Evolutionary conservation across 306 rosid species (phyloP).

Genomic region (Cicer cuneatum): DNA sequence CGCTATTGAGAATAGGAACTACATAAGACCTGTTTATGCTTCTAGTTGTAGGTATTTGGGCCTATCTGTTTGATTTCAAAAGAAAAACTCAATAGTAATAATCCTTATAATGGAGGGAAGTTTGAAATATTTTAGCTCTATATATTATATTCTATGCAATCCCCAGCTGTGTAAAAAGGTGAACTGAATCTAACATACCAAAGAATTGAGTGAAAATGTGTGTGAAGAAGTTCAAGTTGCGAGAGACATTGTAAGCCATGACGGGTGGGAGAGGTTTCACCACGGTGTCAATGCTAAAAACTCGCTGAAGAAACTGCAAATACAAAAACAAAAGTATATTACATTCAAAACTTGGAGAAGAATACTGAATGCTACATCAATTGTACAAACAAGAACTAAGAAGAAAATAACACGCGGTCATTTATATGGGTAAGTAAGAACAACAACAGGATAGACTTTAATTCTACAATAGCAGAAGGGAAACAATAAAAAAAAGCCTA

Average conservation of each 20-base stretch:
- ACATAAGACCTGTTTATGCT: background rate
- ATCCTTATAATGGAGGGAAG: conserved; percentile 6
- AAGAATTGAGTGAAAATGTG: conserved; percentile 95
- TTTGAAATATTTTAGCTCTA: conserved; percentile 21
- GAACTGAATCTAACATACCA: conserved; percentile 62
- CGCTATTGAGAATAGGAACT: background rate
- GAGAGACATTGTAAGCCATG: conserved; percentile 85
- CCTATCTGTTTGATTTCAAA: background rate
- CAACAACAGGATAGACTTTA: background rate
- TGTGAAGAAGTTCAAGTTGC: conserved; percentile 94
- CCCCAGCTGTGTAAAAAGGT: conserved; percentile 14
- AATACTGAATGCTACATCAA: conserved; percentile 6
- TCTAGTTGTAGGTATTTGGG: background rate
- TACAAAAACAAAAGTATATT: conserved; percentile 16
- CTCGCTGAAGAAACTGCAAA: conserved; percentile 91
- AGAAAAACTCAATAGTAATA: background rate
- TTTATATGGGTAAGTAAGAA: background rate
- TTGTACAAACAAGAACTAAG: conserved; percentile 18
- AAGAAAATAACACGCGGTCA: conserved; percentile 6
- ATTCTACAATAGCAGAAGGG: background rate
- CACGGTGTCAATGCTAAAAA: conserved; percentile 84
- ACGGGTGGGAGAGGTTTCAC: conserved; percentile 93
- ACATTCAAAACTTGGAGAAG: conserved; percentile 8
- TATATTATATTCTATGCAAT: conserved; percentile 29
- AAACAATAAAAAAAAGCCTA: background rate